Evolutionary conservation across 2,329 filamentous ascomycete species (phyloP), one percentile per base, ranked within the genome.

Genomic region (Colletotrichum navitas): DNA sequence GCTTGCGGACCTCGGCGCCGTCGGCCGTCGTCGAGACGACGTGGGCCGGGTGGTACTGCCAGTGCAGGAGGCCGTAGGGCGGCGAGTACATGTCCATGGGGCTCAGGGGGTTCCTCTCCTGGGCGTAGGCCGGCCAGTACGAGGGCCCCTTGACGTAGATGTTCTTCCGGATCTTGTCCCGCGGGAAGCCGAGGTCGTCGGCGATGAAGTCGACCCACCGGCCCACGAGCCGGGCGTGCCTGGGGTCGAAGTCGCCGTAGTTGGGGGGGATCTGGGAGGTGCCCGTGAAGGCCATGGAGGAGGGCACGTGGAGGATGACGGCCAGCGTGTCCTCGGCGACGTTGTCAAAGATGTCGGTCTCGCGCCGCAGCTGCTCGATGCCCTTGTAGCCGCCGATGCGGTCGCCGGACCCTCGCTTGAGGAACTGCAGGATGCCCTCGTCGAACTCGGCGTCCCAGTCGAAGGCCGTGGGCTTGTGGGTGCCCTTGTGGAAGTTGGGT

Each of bases 31-130:
- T 41, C 29, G 47, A 21, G 24, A 65, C 51, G 7, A 65, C 49
- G 51, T 65, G 62, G 7, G 63, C 34, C 36, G 63, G 63, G 43
- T 66, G 63, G 18, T 66, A 66, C n/a, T 66, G 63, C 63, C 63
- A 66, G 6, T 39, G 26, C n/a, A 66, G n/a, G 34, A 66, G 54
- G 55, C 54, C 54, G 24, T 43, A 47, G 1, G 63, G 63, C 6
- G 63, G 63, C 14, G 14, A 12, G 32, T 66, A 61, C 39, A n/a
- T 39, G 4, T 26, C 16, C 63, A 66, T 66, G 8, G 54, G 63
- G 1, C 24, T 18, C 21, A 26, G 14, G n/a, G 34, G 54, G 5
- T 12, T 7, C 8, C 18, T 12, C n/a, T 36, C 45, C 6, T 29
- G n/a, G 8, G 45, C 39, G 43, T 41, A 41, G 47, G 49, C 49